Evolutionary conservation across 352 stramenopile species (phyloP).

Genomic region (Phytophthora parvispora): DNA sequence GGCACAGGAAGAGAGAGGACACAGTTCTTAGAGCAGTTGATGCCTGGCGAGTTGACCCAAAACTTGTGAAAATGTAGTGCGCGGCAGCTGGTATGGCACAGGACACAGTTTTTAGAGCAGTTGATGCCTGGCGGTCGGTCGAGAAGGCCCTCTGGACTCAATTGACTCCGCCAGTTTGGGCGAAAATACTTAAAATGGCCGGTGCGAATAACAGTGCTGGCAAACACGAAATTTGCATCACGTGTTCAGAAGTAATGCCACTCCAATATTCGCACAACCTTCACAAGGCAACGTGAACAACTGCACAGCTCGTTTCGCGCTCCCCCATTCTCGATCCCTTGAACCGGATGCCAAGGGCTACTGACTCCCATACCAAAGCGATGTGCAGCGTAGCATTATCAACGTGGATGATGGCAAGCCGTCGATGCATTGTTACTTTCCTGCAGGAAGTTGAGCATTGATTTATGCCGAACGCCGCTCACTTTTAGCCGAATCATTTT

Average conservation of each 20-base stretch:
- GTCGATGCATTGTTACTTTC: no score
- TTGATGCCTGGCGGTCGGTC: constrained; percentile 24
- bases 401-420: background rate
- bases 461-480: no score
- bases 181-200: constrained; percentile 31
- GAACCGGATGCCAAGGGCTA: background rate
- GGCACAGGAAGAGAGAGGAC: constrained; percentile 13
- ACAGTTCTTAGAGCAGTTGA: constrained; percentile 17
- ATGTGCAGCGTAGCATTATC: background rate
- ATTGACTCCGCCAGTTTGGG: constrained; percentile 33
- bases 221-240: no score
- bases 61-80: constrained; percentile 7
- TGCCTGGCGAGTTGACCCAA: no score
- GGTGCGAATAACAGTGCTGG: no score
- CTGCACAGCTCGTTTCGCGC: background rate
- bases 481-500: no score
- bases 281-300: background rate
- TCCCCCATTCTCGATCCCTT: background rate
- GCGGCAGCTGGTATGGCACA: constrained; percentile 18
- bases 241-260: background rate
- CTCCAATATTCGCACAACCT: background rate
- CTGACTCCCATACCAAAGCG: background rate
- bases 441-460: no score
- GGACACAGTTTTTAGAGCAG: constrained; percentile 15
- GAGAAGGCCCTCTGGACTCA: constrained; percentile 23